phyloP scores from a whole-genome alignment of 257 asterid species.

The Cruciata laevipes region DNA sequence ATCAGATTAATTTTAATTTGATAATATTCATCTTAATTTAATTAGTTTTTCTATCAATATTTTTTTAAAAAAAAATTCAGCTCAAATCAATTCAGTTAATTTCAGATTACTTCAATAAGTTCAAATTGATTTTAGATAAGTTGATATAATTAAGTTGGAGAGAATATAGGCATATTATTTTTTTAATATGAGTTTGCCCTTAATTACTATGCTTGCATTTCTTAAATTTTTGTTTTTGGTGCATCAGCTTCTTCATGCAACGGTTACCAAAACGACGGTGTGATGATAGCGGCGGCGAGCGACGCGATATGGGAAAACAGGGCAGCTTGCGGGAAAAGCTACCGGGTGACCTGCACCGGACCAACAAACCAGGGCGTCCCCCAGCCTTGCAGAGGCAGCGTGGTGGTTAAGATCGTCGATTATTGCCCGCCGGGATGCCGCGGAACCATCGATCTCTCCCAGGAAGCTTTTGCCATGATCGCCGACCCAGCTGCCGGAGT shows the following conservation, averaged over 20 bases:
- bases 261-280: conserved; percentile 11
- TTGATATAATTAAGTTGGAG: too few species aligned
- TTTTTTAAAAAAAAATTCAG: too few species aligned
- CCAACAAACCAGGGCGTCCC: conserved; percentile 34
- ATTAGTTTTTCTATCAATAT: too few species aligned
- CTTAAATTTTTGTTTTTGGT: too few species aligned
- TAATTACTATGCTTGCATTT: too few species aligned
- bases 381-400: conserved; percentile 42
- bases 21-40: too few species aligned
- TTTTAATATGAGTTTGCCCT: too few species aligned
- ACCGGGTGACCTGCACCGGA: conserved; percentile 38
- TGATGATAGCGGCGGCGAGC: conserved; percentile 11
- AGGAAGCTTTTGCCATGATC: conserved; percentile 39
- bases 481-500: conserved; percentile 45
- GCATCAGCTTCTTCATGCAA: conserved; percentile 8
- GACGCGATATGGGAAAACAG: conserved; percentile 14
- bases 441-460: conserved; percentile 42
- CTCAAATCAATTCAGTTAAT: too few species aligned
- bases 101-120: too few species aligned
- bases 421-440: conserved; percentile 38
- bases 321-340: conserved; percentile 35
- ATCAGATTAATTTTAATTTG: too few species aligned
- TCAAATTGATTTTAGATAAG: too few species aligned
- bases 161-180: too few species aligned
- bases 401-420: conserved; percentile 30